Percentiles rank a stretch among this genome's conserved stretches.
Conservation (phyloP, 768 basidiomycete genomes). For the Kwoniella dejecticola region DNA sequence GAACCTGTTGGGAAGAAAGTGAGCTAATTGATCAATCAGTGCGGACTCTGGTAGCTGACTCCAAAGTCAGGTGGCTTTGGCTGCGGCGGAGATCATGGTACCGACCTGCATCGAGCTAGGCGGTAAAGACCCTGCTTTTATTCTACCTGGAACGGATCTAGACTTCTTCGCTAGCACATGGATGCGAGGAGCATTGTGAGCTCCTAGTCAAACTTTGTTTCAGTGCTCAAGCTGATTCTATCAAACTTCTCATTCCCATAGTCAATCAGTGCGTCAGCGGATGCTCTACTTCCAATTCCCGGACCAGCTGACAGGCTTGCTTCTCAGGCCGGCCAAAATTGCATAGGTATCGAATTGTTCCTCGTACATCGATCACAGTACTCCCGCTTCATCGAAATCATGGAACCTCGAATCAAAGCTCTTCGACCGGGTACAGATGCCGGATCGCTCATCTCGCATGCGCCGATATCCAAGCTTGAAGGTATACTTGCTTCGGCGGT, state of each 20-base stretch:
- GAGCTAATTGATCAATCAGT: neutral
- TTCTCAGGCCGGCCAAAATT: conserved; percentile 74
- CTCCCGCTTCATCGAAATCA: conserved; percentile 68
- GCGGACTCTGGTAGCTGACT: neutral
- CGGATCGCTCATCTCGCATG: conserved; percentile 79
- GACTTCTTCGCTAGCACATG: conserved; percentile 75
- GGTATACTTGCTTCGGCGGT: conserved; percentile 70
- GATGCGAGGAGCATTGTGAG: conserved; percentile 91
- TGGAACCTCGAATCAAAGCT: conserved; percentile 63
- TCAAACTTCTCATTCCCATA: conserved; percentile 6
- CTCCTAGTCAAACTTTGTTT: too few relatives aligned
- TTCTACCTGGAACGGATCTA: conserved; percentile 82
- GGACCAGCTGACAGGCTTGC: neutral
- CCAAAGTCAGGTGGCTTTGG: conserved; percentile 64
- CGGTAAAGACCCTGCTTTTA: conserved; percentile 91
- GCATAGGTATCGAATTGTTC: conserved; percentile 92
- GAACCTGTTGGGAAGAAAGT: conserved; percentile 59
- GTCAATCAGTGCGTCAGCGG: conserved; percentile 40
- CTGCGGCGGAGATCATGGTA: conserved; percentile 81
- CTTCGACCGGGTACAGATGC: conserved; percentile 79
- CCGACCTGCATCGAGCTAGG: conserved; percentile 93
- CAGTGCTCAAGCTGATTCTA: too few relatives aligned
- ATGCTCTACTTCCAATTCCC: neutral
- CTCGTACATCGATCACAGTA: conserved; percentile 80
- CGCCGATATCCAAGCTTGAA: conserved; percentile 71